These are phyloP conservation scores for Quercus rubra DNA, from an alignment of 306 rosid genomes.

Conservation along the genomic window DNA sequence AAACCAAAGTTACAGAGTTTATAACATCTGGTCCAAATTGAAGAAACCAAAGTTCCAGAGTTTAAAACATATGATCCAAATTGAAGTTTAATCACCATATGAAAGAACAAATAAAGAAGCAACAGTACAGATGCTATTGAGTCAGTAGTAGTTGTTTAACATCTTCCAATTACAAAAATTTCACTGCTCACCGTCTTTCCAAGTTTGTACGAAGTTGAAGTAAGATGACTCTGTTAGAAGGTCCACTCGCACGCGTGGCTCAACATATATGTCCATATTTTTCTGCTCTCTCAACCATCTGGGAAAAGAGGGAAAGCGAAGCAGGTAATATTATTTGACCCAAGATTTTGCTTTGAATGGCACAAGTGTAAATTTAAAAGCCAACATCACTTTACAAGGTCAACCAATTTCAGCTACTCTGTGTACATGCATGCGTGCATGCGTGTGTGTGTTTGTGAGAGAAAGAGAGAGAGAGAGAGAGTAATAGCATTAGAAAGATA, in stretches of 20 bases:
- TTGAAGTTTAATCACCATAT: constrained; percentile 3
- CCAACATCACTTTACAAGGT: neutral
- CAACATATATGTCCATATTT: constrained; percentile 69
- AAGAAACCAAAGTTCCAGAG: neutral
- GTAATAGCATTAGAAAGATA: neutral
- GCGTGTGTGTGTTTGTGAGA: too few species aligned
- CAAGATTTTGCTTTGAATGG: neutral
- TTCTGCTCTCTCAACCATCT: constrained; percentile 89
- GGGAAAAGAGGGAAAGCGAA: constrained; percentile 21
- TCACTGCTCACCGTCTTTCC: constrained; percentile 76
- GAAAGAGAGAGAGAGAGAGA: neutral
- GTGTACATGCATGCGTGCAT: accelerated
- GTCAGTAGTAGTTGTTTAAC: constrained; percentile 3
- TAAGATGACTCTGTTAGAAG: constrained; percentile 74
- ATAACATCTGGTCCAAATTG: constrained; percentile 2
- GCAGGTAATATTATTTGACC: constrained; percentile 6
- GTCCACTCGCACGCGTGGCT: constrained; percentile 72
- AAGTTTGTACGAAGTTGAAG: constrained; percentile 72
- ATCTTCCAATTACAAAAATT: constrained; percentile 7
- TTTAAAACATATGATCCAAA: neutral
- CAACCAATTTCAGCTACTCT: neutral
- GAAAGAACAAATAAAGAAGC: constrained; percentile 1
- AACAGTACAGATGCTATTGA: neutral
- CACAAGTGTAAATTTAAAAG: neutral
- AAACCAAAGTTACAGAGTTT: neutral